Base-by-base conservation (phyloP, 441 rosid species). In the Raphanus hybrid region DNA sequence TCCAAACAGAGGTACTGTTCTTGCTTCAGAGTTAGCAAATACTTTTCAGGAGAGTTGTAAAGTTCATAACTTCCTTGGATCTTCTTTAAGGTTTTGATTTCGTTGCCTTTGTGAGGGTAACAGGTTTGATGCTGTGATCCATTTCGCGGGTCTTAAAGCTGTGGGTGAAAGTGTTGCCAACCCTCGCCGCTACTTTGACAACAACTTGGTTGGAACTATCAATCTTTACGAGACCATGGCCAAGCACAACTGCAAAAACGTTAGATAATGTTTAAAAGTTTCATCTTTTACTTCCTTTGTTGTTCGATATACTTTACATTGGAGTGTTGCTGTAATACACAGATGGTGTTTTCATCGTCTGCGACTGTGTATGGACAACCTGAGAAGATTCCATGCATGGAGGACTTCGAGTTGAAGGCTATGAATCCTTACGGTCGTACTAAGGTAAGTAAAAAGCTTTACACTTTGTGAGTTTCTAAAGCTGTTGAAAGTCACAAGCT, bases 291-390 rank as follows among this genome's bases (percentile, higher is more conserved):
- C 16, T 8, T 11, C 6, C 11, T 7, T 10, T 52, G 70, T 55
- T 76, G 50, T 43, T 43, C n/a, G n/a, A 41, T 9, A 6, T 10
- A 26, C 5, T 29, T 26, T 29, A 26, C 8, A 70, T 29, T 70
- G 73, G 26, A 34, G 54, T 60, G 39, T n/a, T 41, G 64, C 50
- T 67, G 70, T 8, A 66, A 29, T 12, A 88, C 74, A 5, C 76
- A 88, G 95, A 82, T 88, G 86, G 92, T 87, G 67, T 90, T 90
- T 72, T 90, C 95, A 43, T 90, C 95, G 29, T 90, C 95, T 14
- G 89, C 95, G 14, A 90, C 95, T 76, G 91, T 88, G 11, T 90
- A 88, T 78, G 90, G 92, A 75, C 92, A 90, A 82, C 95, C 95
- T 65, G 88, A 86, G 75, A 85, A 78, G 64, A 86, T 87, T 62